phyloP scores from a whole-genome alignment of 805 yeast species.

The Spencermartinsiella europaea region DNA sequence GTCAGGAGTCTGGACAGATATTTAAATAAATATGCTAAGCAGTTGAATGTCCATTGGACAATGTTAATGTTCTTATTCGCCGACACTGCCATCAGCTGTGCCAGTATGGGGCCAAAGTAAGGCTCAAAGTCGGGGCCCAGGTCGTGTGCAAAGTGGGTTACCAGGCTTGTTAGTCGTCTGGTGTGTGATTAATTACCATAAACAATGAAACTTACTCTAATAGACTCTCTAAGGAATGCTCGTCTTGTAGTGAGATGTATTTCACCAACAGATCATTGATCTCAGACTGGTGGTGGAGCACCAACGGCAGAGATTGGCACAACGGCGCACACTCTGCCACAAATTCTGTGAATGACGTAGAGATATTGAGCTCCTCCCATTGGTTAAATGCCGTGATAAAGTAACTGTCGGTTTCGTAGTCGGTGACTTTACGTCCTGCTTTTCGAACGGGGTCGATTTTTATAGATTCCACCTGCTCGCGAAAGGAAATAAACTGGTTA shows the following conservation, averaged over 20 bases:
- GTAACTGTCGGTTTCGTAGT: conserved; percentile 48
- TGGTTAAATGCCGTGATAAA: conserved; percentile 73
- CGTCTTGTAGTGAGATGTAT: conserved; percentile 53
- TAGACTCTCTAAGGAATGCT: conserved; percentile 70
- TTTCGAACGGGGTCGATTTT: conserved; percentile 65
- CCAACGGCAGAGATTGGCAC: conserved; percentile 71
- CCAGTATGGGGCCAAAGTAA: conserved; percentile 53
- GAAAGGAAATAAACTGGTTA: conserved; percentile 39
- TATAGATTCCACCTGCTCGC: conserved; percentile 76
- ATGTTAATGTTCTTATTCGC: conserved; percentile 40
- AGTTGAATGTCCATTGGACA: conserved; percentile 79
- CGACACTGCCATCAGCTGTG: conserved; percentile 47
- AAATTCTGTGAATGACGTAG: conserved; percentile 65
- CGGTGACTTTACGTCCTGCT: conserved; percentile 24
- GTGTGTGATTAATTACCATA: neutral
- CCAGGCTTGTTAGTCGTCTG: conserved; percentile 34
- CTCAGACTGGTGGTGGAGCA: conserved; percentile 60
- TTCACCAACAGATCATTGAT: conserved; percentile 51
- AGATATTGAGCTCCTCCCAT: conserved; percentile 83
- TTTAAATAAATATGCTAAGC: conserved; percentile 84
- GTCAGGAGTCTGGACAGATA: conserved; percentile 65
- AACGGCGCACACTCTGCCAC: conserved; percentile 48
- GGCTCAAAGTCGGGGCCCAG: conserved; percentile 85
- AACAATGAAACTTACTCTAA: conserved; percentile 44
- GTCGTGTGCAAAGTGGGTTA: conserved; percentile 86